Conservation (phyloP, 805 yeast species). For the Hanseniaspora nectarophila region DNA sequence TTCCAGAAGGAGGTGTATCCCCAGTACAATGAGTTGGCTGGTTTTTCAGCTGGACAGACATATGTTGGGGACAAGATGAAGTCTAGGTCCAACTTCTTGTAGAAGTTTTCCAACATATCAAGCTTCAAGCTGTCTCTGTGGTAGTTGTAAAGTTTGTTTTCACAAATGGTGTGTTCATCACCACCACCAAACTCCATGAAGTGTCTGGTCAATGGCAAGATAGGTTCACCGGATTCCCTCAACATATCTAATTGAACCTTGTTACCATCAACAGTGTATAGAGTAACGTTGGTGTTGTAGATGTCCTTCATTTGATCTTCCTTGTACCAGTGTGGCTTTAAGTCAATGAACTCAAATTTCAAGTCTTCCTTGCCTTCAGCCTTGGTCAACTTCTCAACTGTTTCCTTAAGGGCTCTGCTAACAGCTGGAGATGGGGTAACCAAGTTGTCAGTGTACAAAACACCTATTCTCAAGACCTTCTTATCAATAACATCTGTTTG, state of each 20-base stretch:
- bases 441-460: conserved; percentile 51
- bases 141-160: conserved; percentile 43
- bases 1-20: conserved; percentile 70
- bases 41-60: conserved; percentile 59
- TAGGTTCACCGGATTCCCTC: conserved; percentile 57
- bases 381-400: conserved; percentile 44
- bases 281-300: conserved; percentile 18
- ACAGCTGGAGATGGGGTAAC: conserved; percentile 61
- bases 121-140: conserved; percentile 49
- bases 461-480: conserved; percentile 42
- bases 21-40: conserved; percentile 58
- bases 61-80: conserved; percentile 57
- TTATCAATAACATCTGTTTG: conserved; percentile 19
- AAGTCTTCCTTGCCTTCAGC: conserved; percentile 22
- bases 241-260: conserved; percentile 41
- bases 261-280: conserved; percentile 63
- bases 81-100: conserved; percentile 32
- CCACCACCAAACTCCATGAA: conserved; percentile 49
- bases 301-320: conserved; percentile 21
- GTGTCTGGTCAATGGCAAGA: conserved; percentile 52
- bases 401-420: conserved; percentile 41
- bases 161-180: conserved; percentile 36
- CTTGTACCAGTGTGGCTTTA: conserved; percentile 22
- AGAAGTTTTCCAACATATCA: conserved; percentile 25
- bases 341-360: conserved; percentile 40